Conservation (phyloP, 345 rosid species). For the Pugionium cornutum region DNA sequence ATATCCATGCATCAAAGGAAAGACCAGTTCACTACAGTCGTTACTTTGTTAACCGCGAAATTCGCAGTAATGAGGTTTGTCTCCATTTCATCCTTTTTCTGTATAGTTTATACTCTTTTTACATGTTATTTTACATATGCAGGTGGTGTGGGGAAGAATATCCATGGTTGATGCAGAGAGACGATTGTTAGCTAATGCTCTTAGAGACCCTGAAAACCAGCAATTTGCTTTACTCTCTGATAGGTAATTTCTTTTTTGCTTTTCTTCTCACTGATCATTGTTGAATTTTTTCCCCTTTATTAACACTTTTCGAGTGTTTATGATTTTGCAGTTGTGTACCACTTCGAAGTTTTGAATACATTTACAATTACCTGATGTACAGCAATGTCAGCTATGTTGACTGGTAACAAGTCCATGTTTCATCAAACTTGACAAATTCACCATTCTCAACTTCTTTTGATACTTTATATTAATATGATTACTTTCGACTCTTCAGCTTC, state of each 20-base stretch:
- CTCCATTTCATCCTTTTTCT: background rate
- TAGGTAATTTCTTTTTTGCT: conserved; percentile 40
- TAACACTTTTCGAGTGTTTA: conserved; percentile 21
- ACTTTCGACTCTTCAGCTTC: conserved; percentile 59
- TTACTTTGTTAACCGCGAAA: conserved; percentile 58
- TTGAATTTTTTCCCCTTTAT: background rate
- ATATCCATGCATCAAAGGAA: conserved; percentile 68
- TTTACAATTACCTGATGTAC: conserved; percentile 83
- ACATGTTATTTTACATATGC: background rate
- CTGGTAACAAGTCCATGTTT: conserved; percentile 52
- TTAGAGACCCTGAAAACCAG: conserved; percentile 57
- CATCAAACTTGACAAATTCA: background rate
- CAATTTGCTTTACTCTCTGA: conserved; percentile 69
- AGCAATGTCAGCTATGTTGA: conserved; percentile 36
- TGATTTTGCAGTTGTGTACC: conserved; percentile 82
- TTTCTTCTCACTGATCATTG: conserved; percentile 7
- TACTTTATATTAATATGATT: background rate
- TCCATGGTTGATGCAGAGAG: conserved; percentile 73
- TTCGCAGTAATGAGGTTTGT: conserved; percentile 63
- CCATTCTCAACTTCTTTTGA: background rate
- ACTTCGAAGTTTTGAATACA: conserved; percentile 76
- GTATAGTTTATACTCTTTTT: background rate
- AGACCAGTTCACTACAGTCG: conserved; percentile 54
- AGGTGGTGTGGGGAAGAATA: conserved; percentile 73
- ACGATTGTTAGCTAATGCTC: conserved; percentile 60